Percentiles rank a stretch among this genome's conserved stretches.
Conservation (phyloP, 1,139 yeast genomes). For the Pichia sp. region DNA sequence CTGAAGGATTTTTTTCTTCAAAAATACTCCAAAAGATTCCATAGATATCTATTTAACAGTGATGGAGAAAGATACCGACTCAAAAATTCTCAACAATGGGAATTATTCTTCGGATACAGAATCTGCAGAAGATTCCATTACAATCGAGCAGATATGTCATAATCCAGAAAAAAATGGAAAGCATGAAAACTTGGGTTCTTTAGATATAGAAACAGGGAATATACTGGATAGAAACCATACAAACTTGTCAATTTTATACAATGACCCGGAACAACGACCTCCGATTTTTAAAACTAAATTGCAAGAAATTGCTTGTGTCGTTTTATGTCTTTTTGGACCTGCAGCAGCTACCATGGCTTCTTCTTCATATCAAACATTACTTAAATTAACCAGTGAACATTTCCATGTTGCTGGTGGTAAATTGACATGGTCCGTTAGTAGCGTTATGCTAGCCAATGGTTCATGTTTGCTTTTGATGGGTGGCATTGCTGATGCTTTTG, state of each 20-base stretch:
- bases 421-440: constrained; percentile 38
- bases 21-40: too few species aligned
- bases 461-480: constrained; percentile 38
- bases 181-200: too few species aligned
- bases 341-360: constrained; percentile 35
- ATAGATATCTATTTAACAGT: too few species aligned
- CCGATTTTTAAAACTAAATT: constrained; percentile 24
- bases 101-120: neutral
- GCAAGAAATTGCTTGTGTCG: constrained; percentile 30
- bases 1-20: too few species aligned
- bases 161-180: too few species aligned
- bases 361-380: constrained; percentile 33
- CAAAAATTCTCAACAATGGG: too few species aligned
- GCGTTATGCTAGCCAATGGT: constrained; percentile 38
- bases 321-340: constrained; percentile 35
- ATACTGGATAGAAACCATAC: constrained; percentile 16
- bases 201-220: too few species aligned
- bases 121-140: too few species aligned
- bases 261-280: constrained; percentile 30
- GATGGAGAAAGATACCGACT: neutral
- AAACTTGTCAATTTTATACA: constrained; percentile 11
- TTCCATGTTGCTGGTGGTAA: constrained; percentile 35
- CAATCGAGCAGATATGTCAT: too few species aligned
- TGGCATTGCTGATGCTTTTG: constrained; percentile 40
- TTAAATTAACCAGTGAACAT: constrained; percentile 31